phyloP scores from a whole-genome alignment of 1,284 basidiomycete genomes.

The Leccinum huronense region DNA sequence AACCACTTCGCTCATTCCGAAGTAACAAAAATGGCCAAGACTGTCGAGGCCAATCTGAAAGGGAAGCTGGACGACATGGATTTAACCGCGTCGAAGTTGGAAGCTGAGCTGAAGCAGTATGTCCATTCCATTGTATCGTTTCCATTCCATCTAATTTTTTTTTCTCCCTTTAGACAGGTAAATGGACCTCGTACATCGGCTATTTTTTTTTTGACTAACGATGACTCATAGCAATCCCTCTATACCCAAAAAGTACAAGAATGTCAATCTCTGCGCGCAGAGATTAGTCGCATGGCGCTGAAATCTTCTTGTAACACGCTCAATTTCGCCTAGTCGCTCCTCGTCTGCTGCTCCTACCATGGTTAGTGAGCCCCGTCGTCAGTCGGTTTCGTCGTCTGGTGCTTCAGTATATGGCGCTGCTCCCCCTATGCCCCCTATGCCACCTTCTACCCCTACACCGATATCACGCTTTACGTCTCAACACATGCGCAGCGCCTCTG shows the following conservation, averaged over 20 bases:
- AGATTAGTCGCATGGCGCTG: constrained; percentile 52
- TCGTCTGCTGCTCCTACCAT: constrained; percentile 28
- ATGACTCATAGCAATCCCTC: constrained; percentile 47
- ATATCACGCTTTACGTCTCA: constrained; percentile 47
- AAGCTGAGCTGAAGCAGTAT: constrained; percentile 68
- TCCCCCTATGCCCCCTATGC: constrained; percentile 34
- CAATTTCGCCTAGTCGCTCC: constrained; percentile 32
- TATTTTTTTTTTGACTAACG: constrained; percentile 15
- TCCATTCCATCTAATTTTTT: constrained; percentile 24
- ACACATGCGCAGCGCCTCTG: constrained; percentile 46
- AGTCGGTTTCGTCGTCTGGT: constrained; percentile 38
- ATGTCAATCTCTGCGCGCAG: constrained; percentile 61
- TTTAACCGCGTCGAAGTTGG: constrained; percentile 54
- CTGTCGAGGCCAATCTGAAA: constrained; percentile 57
- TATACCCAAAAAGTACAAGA: constrained; percentile 69
- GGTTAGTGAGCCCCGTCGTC: constrained; percentile 30
- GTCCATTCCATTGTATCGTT: constrained; percentile 34
- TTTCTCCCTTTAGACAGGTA: constrained; percentile 34
- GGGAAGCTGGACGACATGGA: constrained; percentile 63
- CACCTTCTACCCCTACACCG: constrained; percentile 37
- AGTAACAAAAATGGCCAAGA: constrained; percentile 61
- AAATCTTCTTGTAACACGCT: constrained; percentile 41
- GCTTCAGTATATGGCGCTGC: constrained; percentile 34
- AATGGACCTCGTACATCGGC: neutral
- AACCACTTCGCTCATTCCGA: constrained; percentile 77